Percentiles rank a stretch among this genome's conserved stretches.
Conservation (phyloP, 2,329 filamentous ascomycete genomes). For the Exserohilum rostratum region DNA sequence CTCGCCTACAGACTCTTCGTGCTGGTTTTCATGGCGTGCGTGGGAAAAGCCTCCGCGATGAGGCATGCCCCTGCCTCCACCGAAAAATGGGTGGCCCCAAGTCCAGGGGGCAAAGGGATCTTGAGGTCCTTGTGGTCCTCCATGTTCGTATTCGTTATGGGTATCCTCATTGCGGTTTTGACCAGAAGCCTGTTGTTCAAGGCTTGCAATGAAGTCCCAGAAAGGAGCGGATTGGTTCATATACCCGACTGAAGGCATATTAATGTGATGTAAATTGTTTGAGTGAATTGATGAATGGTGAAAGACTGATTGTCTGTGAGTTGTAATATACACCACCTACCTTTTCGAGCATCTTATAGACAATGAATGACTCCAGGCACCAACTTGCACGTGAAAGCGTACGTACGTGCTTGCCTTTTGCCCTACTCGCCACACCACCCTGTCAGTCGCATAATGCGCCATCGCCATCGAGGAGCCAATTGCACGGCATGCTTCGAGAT, state of each 20-base stretch:
- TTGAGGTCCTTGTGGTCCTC: constrained; percentile 19
- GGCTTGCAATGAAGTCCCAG: constrained; percentile 61
- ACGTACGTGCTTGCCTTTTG: constrained; percentile 31
- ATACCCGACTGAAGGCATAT: constrained; percentile 61
- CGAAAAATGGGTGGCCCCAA: constrained; percentile 42
- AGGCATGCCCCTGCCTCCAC: constrained; percentile 32
- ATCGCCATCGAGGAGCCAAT: constrained; percentile 27
- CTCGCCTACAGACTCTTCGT: constrained; percentile 20
- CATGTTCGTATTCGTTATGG: constrained; percentile 31
- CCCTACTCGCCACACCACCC: constrained; percentile 32
- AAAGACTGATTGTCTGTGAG: constrained; percentile 11
- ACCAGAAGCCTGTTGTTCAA: constrained; percentile 56
- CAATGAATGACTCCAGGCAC: constrained; percentile 30
- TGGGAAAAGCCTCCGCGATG: constrained; percentile 39
- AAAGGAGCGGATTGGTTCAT: constrained; percentile 61
- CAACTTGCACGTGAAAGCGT: constrained; percentile 36
- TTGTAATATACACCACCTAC: constrained; percentile 14
- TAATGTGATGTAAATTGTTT: constrained; percentile 9
- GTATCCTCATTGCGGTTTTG: constrained; percentile 40
- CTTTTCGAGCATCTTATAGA: constrained; percentile 34
- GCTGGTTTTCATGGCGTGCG: constrained; percentile 29
- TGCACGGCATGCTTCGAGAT: background rate
- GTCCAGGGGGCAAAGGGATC: constrained; percentile 40
- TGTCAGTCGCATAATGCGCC: constrained; percentile 3
- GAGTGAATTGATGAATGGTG: constrained; percentile 12